Base-by-base conservation (phyloP, 179 eudicot genomes). In the Amaranthus tricolor region DNA sequence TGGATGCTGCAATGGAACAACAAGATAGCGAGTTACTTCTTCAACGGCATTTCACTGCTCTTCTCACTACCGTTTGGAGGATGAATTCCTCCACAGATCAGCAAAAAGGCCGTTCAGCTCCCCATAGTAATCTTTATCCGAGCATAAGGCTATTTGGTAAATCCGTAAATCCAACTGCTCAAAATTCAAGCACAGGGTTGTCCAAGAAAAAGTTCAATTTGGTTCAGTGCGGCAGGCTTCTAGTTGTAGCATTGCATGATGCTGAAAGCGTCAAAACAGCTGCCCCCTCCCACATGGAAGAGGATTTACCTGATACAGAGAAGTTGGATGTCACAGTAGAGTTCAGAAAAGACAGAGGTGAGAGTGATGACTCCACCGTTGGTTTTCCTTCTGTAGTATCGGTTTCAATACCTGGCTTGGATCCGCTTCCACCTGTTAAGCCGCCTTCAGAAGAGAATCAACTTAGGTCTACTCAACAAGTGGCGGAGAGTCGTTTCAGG, bases 11-110 rank as follows among this genome's bases (percentile, higher is more conserved):
- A 44, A 87, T 88, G 81, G 91, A 89, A 71, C 82, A 86, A 70
- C 92, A 95, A 21, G 99, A 91, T 80, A 77, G 85, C 68, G 98
- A 91, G 80, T 82, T 87, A 40, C 98, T 94, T 72, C 83, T 93
- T 82, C 98, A 93, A 77, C 85, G 83, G 77, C 99, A 96, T 82
- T 96, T 96, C 78, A 85, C 87, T 77, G 82, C 91, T 52, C 68
- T 96, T 68, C 86, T 96, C 70, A 85, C 90, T 71, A 80, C 98
- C 54, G 86, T 79, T 44, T 96, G 98, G 98, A 91, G 88, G 78
- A 76, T 78, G 75, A 77, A 78, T 62, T 81, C 86, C 15, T 74
- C 83, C 40, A 59, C 75, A 77, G 83, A 79, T 74, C 88, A 71
- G 71, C 86, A 68, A 52, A 81, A 66, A 15, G 81, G 53, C 60